Conservation (phyloP, 257 asterid species). For the Solanum virginianum region DNA sequence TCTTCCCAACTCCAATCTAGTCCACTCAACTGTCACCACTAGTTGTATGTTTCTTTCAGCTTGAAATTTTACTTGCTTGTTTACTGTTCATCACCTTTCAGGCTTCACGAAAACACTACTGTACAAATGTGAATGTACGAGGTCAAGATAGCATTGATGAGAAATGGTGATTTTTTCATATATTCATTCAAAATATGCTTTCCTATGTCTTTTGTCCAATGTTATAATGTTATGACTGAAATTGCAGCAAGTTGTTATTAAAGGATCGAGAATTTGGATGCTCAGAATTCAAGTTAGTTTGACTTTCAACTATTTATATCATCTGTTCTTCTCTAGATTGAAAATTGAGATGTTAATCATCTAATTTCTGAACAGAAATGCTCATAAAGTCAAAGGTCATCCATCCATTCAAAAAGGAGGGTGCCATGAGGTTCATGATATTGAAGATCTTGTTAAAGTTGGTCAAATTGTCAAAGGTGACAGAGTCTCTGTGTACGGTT, state of each 20-base stretch:
- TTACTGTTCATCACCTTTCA: constrained; percentile 16
- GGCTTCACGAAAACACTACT: constrained; percentile 91
- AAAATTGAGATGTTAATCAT: constrained; percentile 2
- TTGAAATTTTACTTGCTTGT: neutral
- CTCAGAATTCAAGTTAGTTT: constrained; percentile 63
- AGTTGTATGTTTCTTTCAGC: neutral
- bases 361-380: constrained; percentile 42
- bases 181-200: constrained; percentile 1
- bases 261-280: constrained; percentile 52
- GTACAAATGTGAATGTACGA: constrained; percentile 57
- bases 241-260: constrained; percentile 69
- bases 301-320: neutral
- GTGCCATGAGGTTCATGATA: constrained; percentile 90
- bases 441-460: constrained; percentile 93
- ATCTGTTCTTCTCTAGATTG: neutral
- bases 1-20: neutral
- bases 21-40: neutral
- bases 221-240: neutral
- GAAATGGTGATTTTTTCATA: constrained; percentile 48
- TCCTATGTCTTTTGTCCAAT: constrained; percentile 3
- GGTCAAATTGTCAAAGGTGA: constrained; percentile 86
- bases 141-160: constrained; percentile 72
- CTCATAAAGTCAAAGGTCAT: constrained; percentile 72
- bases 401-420: constrained; percentile 95
- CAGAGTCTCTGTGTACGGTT: neutral